A percentile compares a stretch with the other conserved stretches of the same genome.
These are phyloP conservation scores for Candida ovalis DNA, from an alignment of 805 yeast species.

Conservation along the genomic window DNA sequence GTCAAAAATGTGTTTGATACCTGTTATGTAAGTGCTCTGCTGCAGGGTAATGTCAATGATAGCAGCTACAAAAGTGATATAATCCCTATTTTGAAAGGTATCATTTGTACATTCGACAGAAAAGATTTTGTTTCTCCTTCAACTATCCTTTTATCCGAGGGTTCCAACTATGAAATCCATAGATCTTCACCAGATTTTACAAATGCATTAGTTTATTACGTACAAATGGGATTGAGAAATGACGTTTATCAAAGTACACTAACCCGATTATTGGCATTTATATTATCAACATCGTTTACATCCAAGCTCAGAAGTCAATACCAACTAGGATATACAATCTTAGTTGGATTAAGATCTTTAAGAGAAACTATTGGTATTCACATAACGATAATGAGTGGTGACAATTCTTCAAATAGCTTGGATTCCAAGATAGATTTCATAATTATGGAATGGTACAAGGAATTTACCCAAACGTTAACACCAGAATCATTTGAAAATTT, in stretches of 20 bases:
- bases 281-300: conserved; percentile 41
- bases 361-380: conserved; percentile 56
- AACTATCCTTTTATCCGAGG: conserved; percentile 36
- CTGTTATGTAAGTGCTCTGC: conserved; percentile 37
- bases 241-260: conserved; percentile 35
- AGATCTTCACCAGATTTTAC: conserved; percentile 46
- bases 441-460: conserved; percentile 37
- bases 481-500: conserved; percentile 34
- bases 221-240: conserved; percentile 52
- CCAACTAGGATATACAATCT: conserved; percentile 60
- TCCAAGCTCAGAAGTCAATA: conserved; percentile 49
- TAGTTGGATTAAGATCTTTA: conserved; percentile 52
- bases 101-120: conserved; percentile 13
- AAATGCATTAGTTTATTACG: conserved; percentile 47
- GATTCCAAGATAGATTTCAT: conserved; percentile 46
- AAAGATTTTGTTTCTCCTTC: conserved; percentile 26
- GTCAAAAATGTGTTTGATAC: conserved; percentile 25
- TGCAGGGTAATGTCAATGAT: conserved; percentile 47
- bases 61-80: conserved; percentile 3
- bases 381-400: conserved; percentile 52
- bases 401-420: conserved; percentile 37
- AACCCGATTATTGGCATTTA: conserved; percentile 43
- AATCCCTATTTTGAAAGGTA: conserved; percentile 8
- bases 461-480: conserved; percentile 26
- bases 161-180: conserved; percentile 33